A percentile compares a stretch with the other conserved stretches of the same genome.
phyloP scores from a whole-genome alignment of 1,284 basidiomycete species.

The Malassezia yamatoensis region DNA sequence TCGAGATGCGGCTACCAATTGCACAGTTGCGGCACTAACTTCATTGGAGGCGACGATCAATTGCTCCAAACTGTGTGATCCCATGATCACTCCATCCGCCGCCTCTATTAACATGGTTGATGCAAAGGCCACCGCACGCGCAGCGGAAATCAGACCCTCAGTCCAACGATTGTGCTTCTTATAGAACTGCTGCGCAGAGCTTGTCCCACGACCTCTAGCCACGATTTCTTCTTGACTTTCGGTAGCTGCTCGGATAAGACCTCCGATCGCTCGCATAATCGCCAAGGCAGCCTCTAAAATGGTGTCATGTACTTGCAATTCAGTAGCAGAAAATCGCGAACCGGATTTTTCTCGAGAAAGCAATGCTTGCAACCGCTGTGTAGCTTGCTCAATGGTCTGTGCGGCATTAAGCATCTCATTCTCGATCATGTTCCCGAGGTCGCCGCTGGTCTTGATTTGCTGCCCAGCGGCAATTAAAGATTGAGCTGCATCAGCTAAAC shows the following conservation, averaged over 20 bases:
- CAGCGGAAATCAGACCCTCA: slow-evolving; percentile 94
- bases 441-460: slow-evolving; percentile 67
- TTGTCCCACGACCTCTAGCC: slow-evolving; percentile 81
- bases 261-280: slow-evolving; percentile 86
- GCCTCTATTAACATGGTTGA: slow-evolving; percentile 94
- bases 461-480: slow-evolving; percentile 75
- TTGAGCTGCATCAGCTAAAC: slow-evolving; percentile 78
- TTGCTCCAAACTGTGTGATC: slow-evolving; percentile 92
- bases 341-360: slow-evolving; percentile 79
- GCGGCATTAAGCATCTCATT: slow-evolving; percentile 92
- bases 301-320: slow-evolving; percentile 93
- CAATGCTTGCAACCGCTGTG: slow-evolving; percentile 74
- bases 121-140: slow-evolving; percentile 92
- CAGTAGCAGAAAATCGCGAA: slow-evolving; percentile 72
- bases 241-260: slow-evolving; percentile 89
- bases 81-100: slow-evolving; percentile 91
- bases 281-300: slow-evolving; percentile 86
- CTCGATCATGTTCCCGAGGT: slow-evolving; percentile 92
- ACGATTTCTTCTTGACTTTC: slow-evolving; percentile 98
- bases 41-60: slow-evolving; percentile 98
- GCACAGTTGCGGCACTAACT: slow-evolving; percentile 89
- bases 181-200: slow-evolving; percentile 87
- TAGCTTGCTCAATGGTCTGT: slow-evolving; percentile 83
- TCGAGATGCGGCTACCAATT: slow-evolving; percentile 92
- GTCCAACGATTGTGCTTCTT: slow-evolving; percentile 99